Conservation (phyloP, 306 rosid genomes). For the Begonia masoniana region DNA sequence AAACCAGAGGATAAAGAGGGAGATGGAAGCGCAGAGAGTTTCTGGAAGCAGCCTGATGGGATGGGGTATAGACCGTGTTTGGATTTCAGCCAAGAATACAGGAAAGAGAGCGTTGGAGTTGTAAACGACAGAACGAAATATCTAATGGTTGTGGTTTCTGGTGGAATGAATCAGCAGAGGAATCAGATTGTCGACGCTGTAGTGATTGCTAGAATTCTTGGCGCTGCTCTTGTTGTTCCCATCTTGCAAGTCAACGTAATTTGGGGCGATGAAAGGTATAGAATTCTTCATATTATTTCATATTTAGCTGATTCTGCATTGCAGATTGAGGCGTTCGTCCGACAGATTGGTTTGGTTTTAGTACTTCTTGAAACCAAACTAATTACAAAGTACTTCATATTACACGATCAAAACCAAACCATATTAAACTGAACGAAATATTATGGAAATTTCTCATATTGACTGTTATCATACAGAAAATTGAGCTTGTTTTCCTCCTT, state of each 20-base stretch:
- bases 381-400: no score
- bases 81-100: conserved; percentile 46
- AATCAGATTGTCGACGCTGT: conserved; percentile 99
- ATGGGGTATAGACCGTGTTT: conserved; percentile 77
- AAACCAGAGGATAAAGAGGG: conserved; percentile 20
- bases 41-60: conserved; percentile 86
- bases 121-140: conserved; percentile 49
- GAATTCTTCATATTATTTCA: no score
- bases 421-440: no score
- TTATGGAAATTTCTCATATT: no score
- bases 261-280: conserved; percentile 97
- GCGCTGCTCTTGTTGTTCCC: conserved; percentile 91
- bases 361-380: no score
- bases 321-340: no score
- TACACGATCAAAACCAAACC: no score
- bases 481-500: no score
- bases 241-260: conserved; percentile 88
- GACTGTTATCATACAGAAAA: no score
- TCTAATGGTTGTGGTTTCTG: conserved; percentile 80
- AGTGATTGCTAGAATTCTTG: conserved; percentile 92
- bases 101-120: conserved; percentile 29
- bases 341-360: no score
- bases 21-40: conserved; percentile 22
- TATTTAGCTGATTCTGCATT: no score
- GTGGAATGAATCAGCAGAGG: conserved; percentile 98